Conservation (phyloP, 2,329 filamentous ascomycete genomes). For the Myriosclerotinia duriaeana region DNA sequence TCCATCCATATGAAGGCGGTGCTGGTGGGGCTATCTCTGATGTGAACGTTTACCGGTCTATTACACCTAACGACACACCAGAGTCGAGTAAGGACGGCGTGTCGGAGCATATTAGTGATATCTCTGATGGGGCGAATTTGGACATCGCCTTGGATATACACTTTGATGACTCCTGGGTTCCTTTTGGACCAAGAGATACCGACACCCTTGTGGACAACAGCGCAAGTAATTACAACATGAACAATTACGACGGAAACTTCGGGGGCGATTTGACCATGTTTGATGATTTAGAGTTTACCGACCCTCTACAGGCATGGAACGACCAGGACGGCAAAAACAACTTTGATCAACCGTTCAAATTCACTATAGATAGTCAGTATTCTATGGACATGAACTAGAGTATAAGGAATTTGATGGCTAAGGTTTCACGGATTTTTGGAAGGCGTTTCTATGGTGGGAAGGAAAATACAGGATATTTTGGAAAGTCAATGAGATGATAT, state of each 20-base stretch:
- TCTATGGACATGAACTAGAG: constrained; percentile 43
- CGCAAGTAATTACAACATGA: constrained; percentile 42
- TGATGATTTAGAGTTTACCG: constrained; percentile 32
- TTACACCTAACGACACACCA: constrained; percentile 63
- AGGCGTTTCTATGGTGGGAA: constrained; percentile 25
- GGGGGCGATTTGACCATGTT: constrained; percentile 36
- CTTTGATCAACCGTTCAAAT: constrained; percentile 53
- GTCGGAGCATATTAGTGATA: constrained; percentile 62
- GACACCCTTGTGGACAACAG: constrained; percentile 35
- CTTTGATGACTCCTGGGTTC: constrained; percentile 46
- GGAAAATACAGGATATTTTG: constrained; percentile 23
- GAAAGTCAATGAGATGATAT: constrained; percentile 23
- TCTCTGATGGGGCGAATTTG: constrained; percentile 54
- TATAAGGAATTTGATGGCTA: constrained; percentile 1
- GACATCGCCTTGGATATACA: constrained; percentile 51
- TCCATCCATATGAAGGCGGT: constrained; percentile 46
- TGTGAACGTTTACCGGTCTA: constrained; percentile 53
- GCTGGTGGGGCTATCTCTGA: constrained; percentile 53
- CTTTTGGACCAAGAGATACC: constrained; percentile 45
- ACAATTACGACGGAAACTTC: constrained; percentile 39
- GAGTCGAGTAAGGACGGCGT: constrained; percentile 61
- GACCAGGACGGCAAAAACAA: constrained; percentile 47
- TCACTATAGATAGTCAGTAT: constrained; percentile 49
- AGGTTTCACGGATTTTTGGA: constrained; percentile 22
- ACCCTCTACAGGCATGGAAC: constrained; percentile 47